Percentiles rank a stretch among this genome's conserved stretches.
These are phyloP conservation scores for Deinandra increscens DNA, from an alignment of 129 eudicot species.

Conservation along the genomic window DNA sequence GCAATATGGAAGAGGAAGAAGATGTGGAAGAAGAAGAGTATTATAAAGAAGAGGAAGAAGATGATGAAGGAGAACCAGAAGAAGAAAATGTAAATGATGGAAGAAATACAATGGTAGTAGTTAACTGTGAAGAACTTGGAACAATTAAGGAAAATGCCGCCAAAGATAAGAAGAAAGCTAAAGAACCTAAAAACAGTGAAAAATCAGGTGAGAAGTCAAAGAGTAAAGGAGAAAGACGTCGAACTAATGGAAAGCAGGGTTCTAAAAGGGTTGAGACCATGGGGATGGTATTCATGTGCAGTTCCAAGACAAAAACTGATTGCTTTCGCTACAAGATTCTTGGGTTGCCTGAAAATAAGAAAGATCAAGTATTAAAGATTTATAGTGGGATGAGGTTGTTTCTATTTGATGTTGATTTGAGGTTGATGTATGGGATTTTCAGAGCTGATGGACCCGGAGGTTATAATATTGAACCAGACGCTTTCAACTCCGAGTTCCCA, in stretches of 20 bases:
- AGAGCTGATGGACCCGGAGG: not conserved
- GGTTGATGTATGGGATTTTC: constrained; percentile 4
- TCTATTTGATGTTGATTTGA: constrained; percentile 38
- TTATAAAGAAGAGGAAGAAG: constrained; percentile 17
- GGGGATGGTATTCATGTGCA: constrained; percentile 99
- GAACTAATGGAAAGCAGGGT: constrained; percentile 33
- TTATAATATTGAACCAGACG: constrained; percentile 3
- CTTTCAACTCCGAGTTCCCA: constrained; percentile 1
- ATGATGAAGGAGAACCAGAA: constrained; percentile 21
- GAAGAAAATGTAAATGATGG: constrained; percentile 15
- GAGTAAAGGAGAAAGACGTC: constrained; percentile 26
- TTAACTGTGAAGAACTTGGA: constrained; percentile 16
- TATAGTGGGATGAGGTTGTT: constrained; percentile 91
- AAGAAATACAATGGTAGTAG: constrained; percentile 23
- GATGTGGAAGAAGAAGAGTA: constrained; percentile 15
- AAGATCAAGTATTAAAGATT: constrained; percentile 66
- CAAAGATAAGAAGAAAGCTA: constrained; percentile 23
- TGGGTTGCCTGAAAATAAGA: constrained; percentile 83
- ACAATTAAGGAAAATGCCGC: constrained; percentile 4
- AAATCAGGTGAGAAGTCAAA: constrained; percentile 36
- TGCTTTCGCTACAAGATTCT: constrained; percentile 80
- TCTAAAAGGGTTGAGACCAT: constrained; percentile 58
- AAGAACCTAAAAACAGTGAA: constrained; percentile 19
- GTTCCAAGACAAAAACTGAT: constrained; percentile 78
- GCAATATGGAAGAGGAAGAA: constrained; percentile 22